These are phyloP conservation scores for Ganoderma lingzhi DNA, from an alignment of 1,284 basidiomycete genomes.

Conservation along the genomic window DNA sequence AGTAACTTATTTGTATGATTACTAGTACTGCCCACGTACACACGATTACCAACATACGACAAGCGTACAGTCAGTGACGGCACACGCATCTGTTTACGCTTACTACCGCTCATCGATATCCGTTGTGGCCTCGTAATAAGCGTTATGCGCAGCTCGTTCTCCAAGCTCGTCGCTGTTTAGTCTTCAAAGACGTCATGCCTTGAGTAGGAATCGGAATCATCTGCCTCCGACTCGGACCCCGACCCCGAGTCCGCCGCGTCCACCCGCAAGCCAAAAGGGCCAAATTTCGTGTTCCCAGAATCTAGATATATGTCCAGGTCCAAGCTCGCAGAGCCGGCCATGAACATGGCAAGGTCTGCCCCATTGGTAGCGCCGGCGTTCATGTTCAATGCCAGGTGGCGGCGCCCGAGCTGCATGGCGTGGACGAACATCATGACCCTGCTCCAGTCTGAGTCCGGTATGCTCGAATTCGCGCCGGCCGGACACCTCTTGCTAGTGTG, in stretches of 20 bases:
- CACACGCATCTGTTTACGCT: too few species aligned
- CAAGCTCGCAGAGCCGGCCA: neutral
- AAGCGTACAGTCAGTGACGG: too few species aligned
- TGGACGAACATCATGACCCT: neutral
- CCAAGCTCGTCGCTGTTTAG: too few species aligned
- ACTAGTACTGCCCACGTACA: too few species aligned
- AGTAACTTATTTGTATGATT: too few species aligned
- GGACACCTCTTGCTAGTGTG: neutral
- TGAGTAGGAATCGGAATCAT: neutral
- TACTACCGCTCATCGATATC: too few species aligned
- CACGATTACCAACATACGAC: too few species aligned
- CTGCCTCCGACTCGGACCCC: neutral
- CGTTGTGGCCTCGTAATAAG: too few species aligned
- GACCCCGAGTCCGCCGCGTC: neutral
- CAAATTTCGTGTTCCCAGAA: neutral
- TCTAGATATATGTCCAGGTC: neutral
- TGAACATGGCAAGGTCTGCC: neutral
- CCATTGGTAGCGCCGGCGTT: neutral
- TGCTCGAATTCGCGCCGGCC: neutral
- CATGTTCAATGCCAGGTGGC: neutral
- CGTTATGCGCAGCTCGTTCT: too few species aligned
- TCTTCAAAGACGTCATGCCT: neutral
- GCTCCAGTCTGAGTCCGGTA: neutral
- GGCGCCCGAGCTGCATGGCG: constrained; percentile 1
- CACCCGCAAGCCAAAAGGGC: neutral